Percentiles rank a stretch among this genome's conserved stretches.
Conservation (phyloP, 345 rosid species). For the Brassica juncea region DNA sequence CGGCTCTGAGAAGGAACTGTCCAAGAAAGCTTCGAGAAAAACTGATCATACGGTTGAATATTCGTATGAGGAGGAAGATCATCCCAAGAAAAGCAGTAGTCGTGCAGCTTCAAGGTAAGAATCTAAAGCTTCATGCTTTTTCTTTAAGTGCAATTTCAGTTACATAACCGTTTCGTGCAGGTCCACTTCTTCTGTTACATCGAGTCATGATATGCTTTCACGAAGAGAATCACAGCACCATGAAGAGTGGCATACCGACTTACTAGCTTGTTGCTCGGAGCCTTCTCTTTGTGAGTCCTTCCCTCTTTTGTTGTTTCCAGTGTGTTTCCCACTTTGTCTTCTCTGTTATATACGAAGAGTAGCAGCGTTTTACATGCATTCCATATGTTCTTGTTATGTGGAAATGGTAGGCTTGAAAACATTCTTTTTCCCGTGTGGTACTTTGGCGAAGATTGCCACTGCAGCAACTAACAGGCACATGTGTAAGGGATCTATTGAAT, state of each 20-base stretch:
- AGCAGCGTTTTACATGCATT: not conserved
- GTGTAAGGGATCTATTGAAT: conserved; percentile 55
- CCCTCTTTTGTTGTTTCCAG: not conserved
- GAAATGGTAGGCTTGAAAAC: conserved; percentile 72
- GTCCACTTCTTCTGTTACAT: conserved; percentile 68
- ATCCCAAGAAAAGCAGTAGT: conserved; percentile 51
- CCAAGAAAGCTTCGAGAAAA: conserved; percentile 55
- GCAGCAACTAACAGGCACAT: conserved; percentile 81
- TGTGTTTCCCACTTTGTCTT: not conserved
- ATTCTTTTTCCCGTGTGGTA: conserved; percentile 86
- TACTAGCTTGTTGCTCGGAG: conserved; percentile 93
- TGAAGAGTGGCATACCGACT: conserved; percentile 92
- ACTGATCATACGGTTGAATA: conserved; percentile 50
- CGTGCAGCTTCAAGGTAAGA: conserved; percentile 67
- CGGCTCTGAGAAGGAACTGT: conserved; percentile 46
- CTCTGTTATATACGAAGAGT: not conserved
- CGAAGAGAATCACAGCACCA: conserved; percentile 50
- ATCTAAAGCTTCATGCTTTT: too few relatives aligned
- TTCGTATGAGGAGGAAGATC: conserved; percentile 47
- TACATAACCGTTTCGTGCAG: conserved; percentile 47
- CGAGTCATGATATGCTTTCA: conserved; percentile 69
- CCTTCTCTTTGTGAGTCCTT: conserved; percentile 77
- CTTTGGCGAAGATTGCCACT: conserved; percentile 79
- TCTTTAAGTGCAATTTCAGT: too few relatives aligned
- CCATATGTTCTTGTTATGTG: not conserved